A percentile compares a stretch with the other conserved stretches of the same genome.
These are phyloP conservation scores for Spathaspora sp. DNA, from an alignment of 1,139 yeast genomes.

Conservation along the genomic window DNA sequence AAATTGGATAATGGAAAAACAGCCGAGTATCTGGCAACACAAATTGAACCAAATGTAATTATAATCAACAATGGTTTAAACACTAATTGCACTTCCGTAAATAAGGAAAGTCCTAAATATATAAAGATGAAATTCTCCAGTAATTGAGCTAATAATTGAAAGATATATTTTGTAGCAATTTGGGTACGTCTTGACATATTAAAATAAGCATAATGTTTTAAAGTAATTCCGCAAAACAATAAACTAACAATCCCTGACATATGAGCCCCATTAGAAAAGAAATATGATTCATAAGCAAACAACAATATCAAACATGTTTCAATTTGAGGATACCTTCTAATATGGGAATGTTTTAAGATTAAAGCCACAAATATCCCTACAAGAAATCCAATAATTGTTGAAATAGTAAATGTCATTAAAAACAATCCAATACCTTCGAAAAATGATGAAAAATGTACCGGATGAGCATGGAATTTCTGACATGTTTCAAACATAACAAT, in stretches of 20 bases:
- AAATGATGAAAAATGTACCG: constrained; percentile 68
- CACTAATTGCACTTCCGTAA: constrained; percentile 93
- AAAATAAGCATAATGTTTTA: constrained; percentile 94
- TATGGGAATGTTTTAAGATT: constrained; percentile 86
- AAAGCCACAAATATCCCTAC: constrained; percentile 89
- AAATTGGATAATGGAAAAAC: constrained; percentile 90
- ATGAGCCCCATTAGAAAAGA: constrained; percentile 97
- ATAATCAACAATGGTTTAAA: constrained; percentile 92
- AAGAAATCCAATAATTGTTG: constrained; percentile 86
- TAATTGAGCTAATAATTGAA: constrained; percentile 89
- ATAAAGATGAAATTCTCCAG: constrained; percentile 97
- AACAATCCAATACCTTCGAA: constrained; percentile 95
- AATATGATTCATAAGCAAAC: constrained; percentile 93
- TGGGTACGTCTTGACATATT: constrained; percentile 98
- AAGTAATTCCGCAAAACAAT: constrained; percentile 91
- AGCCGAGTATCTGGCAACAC: constrained; percentile 96
- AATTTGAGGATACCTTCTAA: constrained; percentile 91
- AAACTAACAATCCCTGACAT: constrained; percentile 98
- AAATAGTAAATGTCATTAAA: constrained; percentile 88
- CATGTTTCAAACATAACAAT: constrained; percentile 99
- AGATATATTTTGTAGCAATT: constrained; percentile 91
- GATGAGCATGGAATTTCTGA: constrained; percentile 89
- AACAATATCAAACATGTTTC: constrained; percentile 90
- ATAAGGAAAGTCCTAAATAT: constrained; percentile 87
- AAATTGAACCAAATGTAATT: constrained; percentile 84